Conservation (phyloP, 2,329 filamentous ascomycete species). For the Talaromyces sp. region DNA sequence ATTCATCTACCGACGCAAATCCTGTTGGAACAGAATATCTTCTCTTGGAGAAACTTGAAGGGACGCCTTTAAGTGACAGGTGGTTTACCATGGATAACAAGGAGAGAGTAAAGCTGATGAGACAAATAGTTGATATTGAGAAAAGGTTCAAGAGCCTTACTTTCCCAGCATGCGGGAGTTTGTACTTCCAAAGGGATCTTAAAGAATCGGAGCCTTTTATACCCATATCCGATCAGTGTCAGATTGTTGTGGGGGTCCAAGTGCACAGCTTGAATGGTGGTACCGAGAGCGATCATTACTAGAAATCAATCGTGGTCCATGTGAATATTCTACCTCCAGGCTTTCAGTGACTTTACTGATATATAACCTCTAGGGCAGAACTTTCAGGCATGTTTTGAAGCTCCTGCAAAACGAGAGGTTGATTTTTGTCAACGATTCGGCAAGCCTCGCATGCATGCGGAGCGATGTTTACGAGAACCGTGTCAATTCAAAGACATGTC, state of each 20-base stretch:
- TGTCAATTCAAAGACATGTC: neutral
- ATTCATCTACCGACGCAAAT: slow-evolving; percentile 29
- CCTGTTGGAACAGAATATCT: slow-evolving; percentile 36
- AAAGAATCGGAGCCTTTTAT: slow-evolving; percentile 10
- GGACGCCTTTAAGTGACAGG: slow-evolving; percentile 26
- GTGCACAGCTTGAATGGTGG: slow-evolving; percentile 22
- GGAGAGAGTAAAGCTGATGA: slow-evolving; percentile 18
- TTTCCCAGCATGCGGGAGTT: slow-evolving; percentile 24
- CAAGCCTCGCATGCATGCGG: slow-evolving; percentile 18
- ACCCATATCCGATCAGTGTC: neutral
- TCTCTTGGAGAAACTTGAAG: slow-evolving; percentile 32
- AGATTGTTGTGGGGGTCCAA: slow-evolving; percentile 20
- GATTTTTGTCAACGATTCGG: slow-evolving; percentile 20
- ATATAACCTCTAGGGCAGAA: neutral
- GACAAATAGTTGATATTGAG: slow-evolving; percentile 21
- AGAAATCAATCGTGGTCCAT: slow-evolving; percentile 21
- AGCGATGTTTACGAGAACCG: slow-evolving; percentile 18
- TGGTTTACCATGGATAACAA: slow-evolving; percentile 28
- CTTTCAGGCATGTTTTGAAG: slow-evolving; percentile 7
- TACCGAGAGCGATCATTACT: slow-evolving; percentile 18
- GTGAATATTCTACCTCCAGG: slow-evolving; percentile 10
- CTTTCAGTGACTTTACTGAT: neutral
- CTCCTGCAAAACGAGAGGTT: slow-evolving; percentile 20
- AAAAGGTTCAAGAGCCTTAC: slow-evolving; percentile 17
- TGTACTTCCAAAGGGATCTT: slow-evolving; percentile 23